Conservation (phyloP, 75 land plant genomes). For the Gnetum montanum region DNA sequence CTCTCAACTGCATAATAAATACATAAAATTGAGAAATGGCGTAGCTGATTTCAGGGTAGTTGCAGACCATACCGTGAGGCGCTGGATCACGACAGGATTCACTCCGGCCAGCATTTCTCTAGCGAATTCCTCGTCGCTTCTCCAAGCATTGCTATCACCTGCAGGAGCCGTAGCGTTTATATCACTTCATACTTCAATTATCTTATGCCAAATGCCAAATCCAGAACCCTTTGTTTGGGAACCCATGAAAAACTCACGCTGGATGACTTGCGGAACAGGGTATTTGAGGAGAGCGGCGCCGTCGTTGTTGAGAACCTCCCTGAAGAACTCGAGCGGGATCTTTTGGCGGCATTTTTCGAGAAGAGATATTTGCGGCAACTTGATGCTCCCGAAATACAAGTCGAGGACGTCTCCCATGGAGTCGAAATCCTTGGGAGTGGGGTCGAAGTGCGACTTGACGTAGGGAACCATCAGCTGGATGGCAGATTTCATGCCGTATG, state of each 20-base stretch:
- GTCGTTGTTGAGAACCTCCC: conserved; percentile 26
- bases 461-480: conserved; percentile 28
- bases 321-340: conserved; percentile 37
- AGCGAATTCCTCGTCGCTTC: conserved; percentile 69
- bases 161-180: no score
- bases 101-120: conserved; percentile 81
- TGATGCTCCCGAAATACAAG: conserved; percentile 43
- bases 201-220: no score
- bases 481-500: conserved; percentile 18
- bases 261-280: conserved; percentile 54
- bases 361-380: conserved; percentile 5
- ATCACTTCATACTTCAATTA: no score
- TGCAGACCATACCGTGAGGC: conserved; percentile 42
- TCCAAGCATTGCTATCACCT: conserved; percentile 66
- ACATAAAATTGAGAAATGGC: no score
- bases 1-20: no score
- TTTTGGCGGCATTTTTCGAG: conserved; percentile 9
- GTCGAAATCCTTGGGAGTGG: conserved; percentile 47
- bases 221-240: no score
- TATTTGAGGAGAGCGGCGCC: conserved; percentile 28
- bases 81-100: conserved; percentile 48
- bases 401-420: conserved; percentile 41
- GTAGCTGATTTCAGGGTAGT: no score
- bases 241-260: conserved; percentile 29
- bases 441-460: conserved; percentile 22